Evolutionary conservation across 2,329 filamentous ascomycete species (phyloP), one percentile per base, ranked within the genome.

Genomic region (Malbranchea cinnamomea): DNA sequence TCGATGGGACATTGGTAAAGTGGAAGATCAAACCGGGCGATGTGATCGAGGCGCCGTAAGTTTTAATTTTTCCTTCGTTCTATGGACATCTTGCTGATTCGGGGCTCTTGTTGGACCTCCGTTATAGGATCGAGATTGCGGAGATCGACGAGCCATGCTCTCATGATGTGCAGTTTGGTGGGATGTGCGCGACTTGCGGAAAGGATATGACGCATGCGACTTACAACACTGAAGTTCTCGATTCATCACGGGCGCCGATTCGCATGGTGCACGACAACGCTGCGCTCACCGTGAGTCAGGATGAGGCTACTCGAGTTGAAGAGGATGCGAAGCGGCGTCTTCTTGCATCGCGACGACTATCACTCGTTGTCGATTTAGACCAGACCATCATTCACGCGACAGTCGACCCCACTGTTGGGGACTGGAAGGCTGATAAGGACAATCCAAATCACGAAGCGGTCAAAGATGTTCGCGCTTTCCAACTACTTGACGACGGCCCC

Each of bases 351-450:
- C 73, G 78, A 42, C 93, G 92, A 59, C 68, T 98, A 25, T 92
- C 81, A 26, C 67, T 98, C 25, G 89, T 98, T 15, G 89, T 98
- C 43, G 89, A 98, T 64, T 65, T 98, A 32, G 89, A 98, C 52
- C 87, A 95, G 61, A 98, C 89, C 34, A 89, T 98, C 46, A 98
- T 98, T 42, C 89, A 98, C 54, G 89, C 89, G 15, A 93, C 84
- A 38, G 91, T 95, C 46, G 89, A 98, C 44, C 87, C 85, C 5
- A 98, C 89, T 0, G 77, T 98, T 32, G 84, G 78, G 39, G 87
- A 98, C 52, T 98, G 89, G 89, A 81, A 92, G 62, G 68, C 73
- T 28, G 85, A 98, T 52, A 72, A 77, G 14, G 67, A 72, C 3
- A 94, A 92, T 43, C 84, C 89, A 11, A 98, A 98, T 45, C 75